Base-by-base conservation (phyloP, 1,139 yeast genomes). In the Sugiyamaella grinbergsii region DNA sequence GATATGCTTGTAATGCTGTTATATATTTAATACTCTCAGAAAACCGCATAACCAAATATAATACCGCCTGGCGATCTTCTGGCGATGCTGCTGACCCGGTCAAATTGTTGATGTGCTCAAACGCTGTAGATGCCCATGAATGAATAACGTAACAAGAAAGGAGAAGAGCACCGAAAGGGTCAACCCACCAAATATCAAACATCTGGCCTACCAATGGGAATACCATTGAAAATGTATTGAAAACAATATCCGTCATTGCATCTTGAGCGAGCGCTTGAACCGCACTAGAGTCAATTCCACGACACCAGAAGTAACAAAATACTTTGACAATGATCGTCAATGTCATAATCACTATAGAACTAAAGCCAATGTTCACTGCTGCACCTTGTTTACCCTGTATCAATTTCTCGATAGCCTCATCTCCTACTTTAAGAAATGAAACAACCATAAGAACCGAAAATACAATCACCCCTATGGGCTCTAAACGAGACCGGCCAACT, bases 191-290 rank as follows among this genome's bases (percentile, higher is more conserved):
- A 15, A 77, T 62, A 26, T 75, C 65, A 31, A 78, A 66, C 28
- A 67, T 60, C 54, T 75, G 72, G 3, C 93, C 93, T 0, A 78
- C 36, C 0, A 83, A 59, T 0, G 95, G 95, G 76, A 86, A 83
- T 18, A 85, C 59, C 39, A 86, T 74, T 1, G 93, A 85, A 37
- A 85, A 84, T 1, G 77, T 62, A 13, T 83, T 83, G 72, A 86
- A 86, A 2, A 85, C 77, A 40, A 85, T 79, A 66, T 86, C 95
- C 0, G 91, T 85, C 69, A 77, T 73, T 0, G 94, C 94, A 68
- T 86, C 95, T 64, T 85, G 93, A 1, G 93, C 89, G 50, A 86
- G 70, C 0, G 95, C 95, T 63, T 81, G 85, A 1, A 86, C 85
- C 0, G 90, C 81, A 13, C 85, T 79, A 10, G 89, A 82, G 16